Conservation (phyloP, 208 protist species). For the Leishmania braziliensis region DNA sequence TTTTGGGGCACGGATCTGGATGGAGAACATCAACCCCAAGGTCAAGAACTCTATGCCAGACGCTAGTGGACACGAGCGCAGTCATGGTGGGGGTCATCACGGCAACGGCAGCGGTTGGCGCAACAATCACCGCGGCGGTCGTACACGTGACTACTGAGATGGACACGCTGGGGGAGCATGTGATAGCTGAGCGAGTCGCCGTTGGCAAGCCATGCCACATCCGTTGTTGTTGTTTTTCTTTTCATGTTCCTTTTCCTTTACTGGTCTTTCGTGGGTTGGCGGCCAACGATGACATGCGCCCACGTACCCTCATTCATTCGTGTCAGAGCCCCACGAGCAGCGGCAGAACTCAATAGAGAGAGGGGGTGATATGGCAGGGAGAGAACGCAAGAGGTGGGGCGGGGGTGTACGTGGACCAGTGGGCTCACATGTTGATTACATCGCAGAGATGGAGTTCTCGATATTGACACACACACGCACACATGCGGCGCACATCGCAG, state of each 20-base stretch:
- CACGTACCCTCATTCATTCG: background rate
- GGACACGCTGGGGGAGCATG: background rate
- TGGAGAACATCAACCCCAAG: conserved; percentile 90
- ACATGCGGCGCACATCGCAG: background rate
- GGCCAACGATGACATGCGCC: background rate
- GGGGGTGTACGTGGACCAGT: background rate
- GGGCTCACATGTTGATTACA: background rate
- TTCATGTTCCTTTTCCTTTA: background rate
- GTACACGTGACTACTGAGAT: conserved; percentile 24
- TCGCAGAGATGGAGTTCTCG: background rate
- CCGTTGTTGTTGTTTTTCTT: conserved; percentile 15
- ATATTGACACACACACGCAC: background rate
- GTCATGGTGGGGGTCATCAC: conserved; percentile 22
- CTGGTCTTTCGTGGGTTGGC: background rate
- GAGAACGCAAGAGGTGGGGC: background rate
- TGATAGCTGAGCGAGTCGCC: background rate
- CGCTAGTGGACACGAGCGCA: conserved; percentile 32
- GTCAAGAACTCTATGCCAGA: conserved; percentile 86
- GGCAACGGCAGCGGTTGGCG: conserved; percentile 27
- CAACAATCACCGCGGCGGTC: conserved; percentile 32
- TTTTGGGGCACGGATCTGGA: conserved; percentile 92
- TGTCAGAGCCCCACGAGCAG: background rate
- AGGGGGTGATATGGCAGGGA: background rate
- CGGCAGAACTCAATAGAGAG: background rate
- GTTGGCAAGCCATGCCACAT: background rate